A percentile compares a stretch with the other conserved stretches of the same genome.
Evolutionary conservation across 768 basidiomycete genomes (phyloP).

Genomic region (Pisolithus sp.): DNA sequence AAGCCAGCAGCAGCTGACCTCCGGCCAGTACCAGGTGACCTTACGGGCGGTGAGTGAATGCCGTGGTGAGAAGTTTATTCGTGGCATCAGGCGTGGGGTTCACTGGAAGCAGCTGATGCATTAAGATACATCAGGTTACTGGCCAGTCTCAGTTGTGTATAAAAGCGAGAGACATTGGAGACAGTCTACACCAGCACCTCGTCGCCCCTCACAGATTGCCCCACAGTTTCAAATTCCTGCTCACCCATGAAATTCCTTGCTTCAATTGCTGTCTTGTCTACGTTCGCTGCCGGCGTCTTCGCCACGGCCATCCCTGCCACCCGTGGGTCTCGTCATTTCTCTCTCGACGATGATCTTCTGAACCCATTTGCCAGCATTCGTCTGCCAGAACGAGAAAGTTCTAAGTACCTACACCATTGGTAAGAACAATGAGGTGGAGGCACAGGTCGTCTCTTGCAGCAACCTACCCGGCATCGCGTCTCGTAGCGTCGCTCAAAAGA

Average conservation of each 20-base stretch:
- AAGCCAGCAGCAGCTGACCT: too few relatives aligned
- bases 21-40: not conserved
- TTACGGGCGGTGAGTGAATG: not conserved
- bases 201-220: not conserved
- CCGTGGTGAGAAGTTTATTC: not conserved
- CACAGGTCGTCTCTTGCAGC: constrained; percentile 30
- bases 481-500: constrained; percentile 3
- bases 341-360: not conserved
- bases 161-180: not conserved
- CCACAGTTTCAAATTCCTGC: not conserved
- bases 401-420: constrained; percentile 30
- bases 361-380: not conserved
- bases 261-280: not conserved
- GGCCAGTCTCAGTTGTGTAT: not conserved
- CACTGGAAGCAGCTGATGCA: not conserved
- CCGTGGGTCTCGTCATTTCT: not conserved
- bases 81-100: not conserved
- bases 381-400: constrained; percentile 2
- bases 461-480: not conserved
- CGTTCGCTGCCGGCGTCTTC: not conserved
- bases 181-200: not conserved
- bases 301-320: not conserved
- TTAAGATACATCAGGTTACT: not conserved
- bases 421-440: constrained; percentile 36
- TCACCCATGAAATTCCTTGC: not conserved